Conservation (phyloP, 352 stramenopile genomes). For the Phytophthora lateralis region DNA sequence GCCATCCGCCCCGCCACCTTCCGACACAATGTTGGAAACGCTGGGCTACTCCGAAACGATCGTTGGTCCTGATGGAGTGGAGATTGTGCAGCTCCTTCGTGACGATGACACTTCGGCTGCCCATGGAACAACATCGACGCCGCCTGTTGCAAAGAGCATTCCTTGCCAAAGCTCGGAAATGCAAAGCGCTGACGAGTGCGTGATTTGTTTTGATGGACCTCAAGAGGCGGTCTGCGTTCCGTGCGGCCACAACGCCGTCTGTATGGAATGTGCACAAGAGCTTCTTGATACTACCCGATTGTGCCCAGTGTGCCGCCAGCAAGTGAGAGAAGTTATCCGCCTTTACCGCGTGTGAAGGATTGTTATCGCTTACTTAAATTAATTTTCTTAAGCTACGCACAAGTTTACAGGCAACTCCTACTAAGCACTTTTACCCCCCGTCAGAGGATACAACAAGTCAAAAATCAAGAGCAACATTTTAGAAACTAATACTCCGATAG, state of each 20-base stretch:
- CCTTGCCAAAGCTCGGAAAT: conserved; percentile 8
- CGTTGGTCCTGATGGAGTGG: conserved; percentile 70
- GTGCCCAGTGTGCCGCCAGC: conserved; percentile 78
- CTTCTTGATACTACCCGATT: conserved; percentile 63
- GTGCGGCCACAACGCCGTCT: conserved; percentile 89
- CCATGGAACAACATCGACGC: conserved; percentile 17
- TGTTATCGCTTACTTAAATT: conserved; percentile 7
- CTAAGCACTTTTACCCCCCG: too few relatives aligned
- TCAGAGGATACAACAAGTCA: too few relatives aligned
- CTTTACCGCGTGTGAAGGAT: conserved; percentile 67
- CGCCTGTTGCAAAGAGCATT: conserved; percentile 14
- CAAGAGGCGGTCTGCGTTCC: conserved; percentile 81
- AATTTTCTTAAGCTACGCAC: conserved; percentile 5
- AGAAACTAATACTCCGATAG: too few relatives aligned
- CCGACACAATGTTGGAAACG: conserved; percentile 42
- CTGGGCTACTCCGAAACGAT: conserved; percentile 48
- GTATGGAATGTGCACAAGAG: conserved; percentile 76
- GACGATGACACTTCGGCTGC: conserved; percentile 27
- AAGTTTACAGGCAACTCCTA: background rate
- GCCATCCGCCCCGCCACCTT: conserved; percentile 38
- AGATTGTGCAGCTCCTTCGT: conserved; percentile 74
- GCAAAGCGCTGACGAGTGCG: conserved; percentile 52
- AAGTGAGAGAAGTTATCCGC: conserved; percentile 79
- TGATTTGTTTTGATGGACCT: conserved; percentile 85
- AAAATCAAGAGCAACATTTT: too few relatives aligned